Base-by-base conservation (phyloP, 805 yeast genomes). In the Cyberlindnera euphorbiae region DNA sequence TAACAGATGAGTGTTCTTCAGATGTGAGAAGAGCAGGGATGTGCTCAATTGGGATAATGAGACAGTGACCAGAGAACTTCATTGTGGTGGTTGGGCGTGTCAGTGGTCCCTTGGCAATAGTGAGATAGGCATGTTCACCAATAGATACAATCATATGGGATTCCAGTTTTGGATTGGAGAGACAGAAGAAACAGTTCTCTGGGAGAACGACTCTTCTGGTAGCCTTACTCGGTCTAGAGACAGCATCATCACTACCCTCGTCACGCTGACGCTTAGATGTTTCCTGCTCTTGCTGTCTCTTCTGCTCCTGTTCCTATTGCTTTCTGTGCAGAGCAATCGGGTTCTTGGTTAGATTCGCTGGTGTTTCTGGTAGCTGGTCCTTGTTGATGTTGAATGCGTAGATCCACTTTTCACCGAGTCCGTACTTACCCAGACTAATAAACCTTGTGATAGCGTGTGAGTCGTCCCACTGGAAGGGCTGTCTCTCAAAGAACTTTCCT, bases 41-140 rank as follows among this genome's bases (percentile, higher is more conserved):
- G 55, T 88, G 97, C 15, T 79, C 77, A 14, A 89, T 73, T 0
- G 96, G 94, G 10, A 87, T 75, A 8, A 89, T 68, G 28, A 88
- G 64, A 16, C 85, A 84, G 63, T 88, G 96, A 0, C 94, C 96
- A 0, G 94, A 75, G 50, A 84, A 79, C 8, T 65, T 62, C 52
- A 70, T 61, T 4, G 71, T 58, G 4, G 62, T 59, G 11, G 63
- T 63, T 1, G 80, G 74, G 18, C 69, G 59, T 2, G 84, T 74
- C 14, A 88, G 59, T 0, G 97, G 96, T 0, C 97, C 97, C 52
- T 83, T 87, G 0, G 95, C 94, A 12, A 79, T 67, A 0, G 96
- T 80, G 39, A 88, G 33, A 54, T 87, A 88, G 0, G 77, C 61
- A 30, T 66, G 63, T 10, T 71, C 69, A 0, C 85, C 90, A 35